phyloP scores from a whole-genome alignment of 2,329 filamentous ascomycete genomes.

The Thielaviopsis populi region DNA sequence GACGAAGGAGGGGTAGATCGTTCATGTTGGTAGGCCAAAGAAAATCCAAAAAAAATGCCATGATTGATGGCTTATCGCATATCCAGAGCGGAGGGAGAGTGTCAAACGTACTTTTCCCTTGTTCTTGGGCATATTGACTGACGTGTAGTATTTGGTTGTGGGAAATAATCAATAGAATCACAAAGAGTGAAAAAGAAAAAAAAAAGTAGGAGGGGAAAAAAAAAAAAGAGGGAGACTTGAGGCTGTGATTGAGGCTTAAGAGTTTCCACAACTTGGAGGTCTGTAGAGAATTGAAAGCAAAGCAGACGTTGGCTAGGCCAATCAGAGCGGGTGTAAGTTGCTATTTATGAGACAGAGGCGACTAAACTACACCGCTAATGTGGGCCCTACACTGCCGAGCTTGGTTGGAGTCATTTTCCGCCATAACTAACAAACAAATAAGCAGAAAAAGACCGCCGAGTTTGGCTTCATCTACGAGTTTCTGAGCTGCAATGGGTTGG shows the following conservation, averaged over 20 bases:
- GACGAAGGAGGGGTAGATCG: conserved; percentile 2
- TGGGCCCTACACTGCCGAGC: not conserved
- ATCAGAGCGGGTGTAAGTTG: not conserved
- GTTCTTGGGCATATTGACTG: conserved; percentile 79
- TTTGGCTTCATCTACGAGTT: not conserved
- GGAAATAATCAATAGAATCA: not conserved
- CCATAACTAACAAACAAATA: not conserved
- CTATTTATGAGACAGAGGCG: not conserved
- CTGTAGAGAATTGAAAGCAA: not conserved
- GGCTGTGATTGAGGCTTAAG: conserved; percentile 4
- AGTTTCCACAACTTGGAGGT: conserved; percentile 1
- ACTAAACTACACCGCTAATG: not conserved
- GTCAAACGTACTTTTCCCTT: conserved; percentile 75
- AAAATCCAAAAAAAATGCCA: conserved; percentile 3
- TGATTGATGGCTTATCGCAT: not conserved
- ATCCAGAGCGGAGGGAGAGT: not conserved
- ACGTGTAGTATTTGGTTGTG: not conserved
- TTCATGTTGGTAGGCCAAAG: not conserved
- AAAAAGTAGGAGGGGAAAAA: not conserved
- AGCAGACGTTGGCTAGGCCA: not conserved
- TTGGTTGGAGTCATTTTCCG: not conserved
- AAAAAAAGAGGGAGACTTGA: not conserved
- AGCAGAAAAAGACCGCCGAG: not conserved
- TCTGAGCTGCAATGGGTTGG: not conserved
- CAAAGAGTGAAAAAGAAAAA: not conserved